Evolutionary conservation across 179 eudicot species (phyloP), one percentile per base, ranked within the genome.

Genomic region (Camellia oleifera): DNA sequence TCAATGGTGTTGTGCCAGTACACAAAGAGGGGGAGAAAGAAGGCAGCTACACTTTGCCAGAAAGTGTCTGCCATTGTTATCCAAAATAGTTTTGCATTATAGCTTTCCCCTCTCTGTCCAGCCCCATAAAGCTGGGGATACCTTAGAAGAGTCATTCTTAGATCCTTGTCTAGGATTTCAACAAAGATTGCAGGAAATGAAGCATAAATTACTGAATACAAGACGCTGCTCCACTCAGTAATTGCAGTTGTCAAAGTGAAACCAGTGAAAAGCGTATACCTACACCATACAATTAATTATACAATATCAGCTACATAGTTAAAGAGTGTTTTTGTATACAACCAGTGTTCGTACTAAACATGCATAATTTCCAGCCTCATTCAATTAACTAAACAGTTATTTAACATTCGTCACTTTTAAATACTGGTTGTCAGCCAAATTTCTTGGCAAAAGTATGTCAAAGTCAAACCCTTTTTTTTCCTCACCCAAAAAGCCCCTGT

Each of bases 211-310:
- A 97, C 87, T 10, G 99, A 97, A 85, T 94, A 97, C 80, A 97
- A 32, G 72, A 94, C 92, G 54, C 97, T 93, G 89, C 95, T 97
- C 99, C 99, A 97, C 74, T 97, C 99, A 4, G 87, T 92, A 32
- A 97, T 86, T 20, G 99, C 95, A 44, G 98, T 92, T 48, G 97
- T 97, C 89, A 94, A 77, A 26, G 97, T 90, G 82, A 85, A 97
- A 74, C 85, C 87, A 0, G 97, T 94, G 76, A 86, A 94, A 62
- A 97, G 90, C 45, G 85, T 90, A 76, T 94, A 97, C 99, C 99
- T 97, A 87, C 76, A 82, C 53, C 72, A 14, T 42, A 66, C 57
- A 69, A 58, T n/a, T 15, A 26, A 26, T 26, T 26, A 26, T 26
- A 66, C 66, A 54, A 0, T 40, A 70, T 78, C 74, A 77, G 50